These are phyloP conservation scores for Cladosporium cucumerinum DNA, from an alignment of 2,329 filamentous ascomycete genomes.

Conservation along the genomic window DNA sequence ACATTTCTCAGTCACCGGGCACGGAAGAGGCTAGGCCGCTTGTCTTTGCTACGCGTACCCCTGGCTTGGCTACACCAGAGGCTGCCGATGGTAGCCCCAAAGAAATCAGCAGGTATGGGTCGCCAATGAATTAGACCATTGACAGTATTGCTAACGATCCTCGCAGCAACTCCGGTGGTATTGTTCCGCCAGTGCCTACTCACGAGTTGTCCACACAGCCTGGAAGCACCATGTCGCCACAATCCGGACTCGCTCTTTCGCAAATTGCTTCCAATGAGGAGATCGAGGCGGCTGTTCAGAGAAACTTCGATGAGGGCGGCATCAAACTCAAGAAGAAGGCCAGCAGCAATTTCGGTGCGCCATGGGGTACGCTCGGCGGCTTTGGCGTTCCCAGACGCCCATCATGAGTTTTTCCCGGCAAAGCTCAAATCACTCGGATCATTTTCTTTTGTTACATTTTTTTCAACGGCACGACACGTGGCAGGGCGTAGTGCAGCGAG, in stretches of 20 bases:
- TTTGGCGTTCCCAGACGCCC: conserved; percentile 26
- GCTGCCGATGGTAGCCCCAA: conserved; percentile 7
- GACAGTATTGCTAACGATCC: not conserved
- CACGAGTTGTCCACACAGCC: conserved; percentile 8
- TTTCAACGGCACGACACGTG: not conserved
- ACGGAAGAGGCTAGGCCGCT: conserved; percentile 29
- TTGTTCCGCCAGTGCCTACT: not conserved
- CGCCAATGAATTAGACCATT: not conserved
- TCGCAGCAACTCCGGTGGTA: not conserved
- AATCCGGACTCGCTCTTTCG: conserved; percentile 8
- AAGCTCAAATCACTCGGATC: not conserved
- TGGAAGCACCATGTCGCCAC: conserved; percentile 8
- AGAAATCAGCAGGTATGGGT: not conserved
- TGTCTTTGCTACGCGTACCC: conserved; percentile 29
- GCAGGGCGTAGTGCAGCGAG: not conserved
- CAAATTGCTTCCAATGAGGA: conserved; percentile 14
- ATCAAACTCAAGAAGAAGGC: conserved; percentile 37
- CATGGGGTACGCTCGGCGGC: conserved; percentile 34
- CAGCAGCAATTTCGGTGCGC: conserved; percentile 37
- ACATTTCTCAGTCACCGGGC: conserved; percentile 35
- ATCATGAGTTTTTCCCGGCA: conserved; percentile 17
- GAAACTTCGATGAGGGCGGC: conserved; percentile 32
- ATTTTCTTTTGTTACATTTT: not conserved
- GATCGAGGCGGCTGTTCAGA: conserved; percentile 23
- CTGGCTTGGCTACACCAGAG: conserved; percentile 30